Evolutionary conservation across 2,329 filamentous ascomycete genomes (phyloP).

Genomic region (Exophiala spinifera): DNA sequence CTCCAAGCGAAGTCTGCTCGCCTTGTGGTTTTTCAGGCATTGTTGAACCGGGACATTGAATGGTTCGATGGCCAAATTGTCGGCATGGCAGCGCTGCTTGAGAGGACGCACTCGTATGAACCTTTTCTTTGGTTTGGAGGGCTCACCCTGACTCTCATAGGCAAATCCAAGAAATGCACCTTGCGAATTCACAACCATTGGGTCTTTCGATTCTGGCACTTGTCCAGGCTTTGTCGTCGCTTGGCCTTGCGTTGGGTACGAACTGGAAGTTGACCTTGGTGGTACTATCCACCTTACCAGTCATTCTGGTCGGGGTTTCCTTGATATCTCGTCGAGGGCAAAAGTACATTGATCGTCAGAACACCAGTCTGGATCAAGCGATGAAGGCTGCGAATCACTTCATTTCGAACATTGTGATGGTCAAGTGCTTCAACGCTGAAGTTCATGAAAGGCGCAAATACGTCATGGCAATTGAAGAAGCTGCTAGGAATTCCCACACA

Average conservation of each 20-base stretch:
- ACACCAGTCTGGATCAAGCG: slow-evolving; percentile 63
- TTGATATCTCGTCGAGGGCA: slow-evolving; percentile 61
- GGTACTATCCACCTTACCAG: slow-evolving; percentile 68
- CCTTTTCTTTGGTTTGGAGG: neutral
- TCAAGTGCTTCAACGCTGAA: slow-evolving; percentile 81
- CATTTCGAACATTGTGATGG: slow-evolving; percentile 72
- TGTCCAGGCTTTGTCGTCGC: slow-evolving; percentile 62
- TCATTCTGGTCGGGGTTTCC: slow-evolving; percentile 60
- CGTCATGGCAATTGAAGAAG: slow-evolving; percentile 51
- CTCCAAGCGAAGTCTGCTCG: slow-evolving; percentile 68
- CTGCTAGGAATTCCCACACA: slow-evolving; percentile 61
- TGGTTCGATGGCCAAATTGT: slow-evolving; percentile 78
- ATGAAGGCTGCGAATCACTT: slow-evolving; percentile 70
- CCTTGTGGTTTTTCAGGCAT: slow-evolving; percentile 60
- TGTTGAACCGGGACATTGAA: slow-evolving; percentile 69
- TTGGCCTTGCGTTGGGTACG: slow-evolving; percentile 70
- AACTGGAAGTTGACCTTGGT: slow-evolving; percentile 84
- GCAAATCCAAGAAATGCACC: slow-evolving; percentile 76
- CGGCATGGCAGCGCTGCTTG: slow-evolving; percentile 69
- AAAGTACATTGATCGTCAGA: slow-evolving; percentile 66
- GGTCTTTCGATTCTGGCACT: slow-evolving; percentile 65
- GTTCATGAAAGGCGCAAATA: slow-evolving; percentile 68
- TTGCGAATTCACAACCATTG: slow-evolving; percentile 74
- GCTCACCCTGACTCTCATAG: slow-evolving; percentile 45
- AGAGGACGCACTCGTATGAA: slow-evolving; percentile 66